Base-by-base conservation (phyloP, 768 basidiomycete genomes). In the Stropharia rugosoannulata region DNA sequence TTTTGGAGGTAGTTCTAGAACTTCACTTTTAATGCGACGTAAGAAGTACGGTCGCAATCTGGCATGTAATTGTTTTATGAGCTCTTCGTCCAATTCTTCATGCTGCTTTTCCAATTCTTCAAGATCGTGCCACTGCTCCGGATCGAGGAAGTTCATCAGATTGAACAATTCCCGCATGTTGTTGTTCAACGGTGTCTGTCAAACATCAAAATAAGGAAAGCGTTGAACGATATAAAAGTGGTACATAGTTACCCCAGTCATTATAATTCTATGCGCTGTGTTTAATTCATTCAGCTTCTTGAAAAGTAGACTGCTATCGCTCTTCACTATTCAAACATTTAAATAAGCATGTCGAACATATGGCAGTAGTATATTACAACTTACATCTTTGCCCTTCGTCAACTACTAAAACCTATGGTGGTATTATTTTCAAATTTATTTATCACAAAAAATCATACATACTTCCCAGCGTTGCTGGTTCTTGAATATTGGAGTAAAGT, bases 121-220 rank as follows among this genome's bases (percentile, higher is more conserved):
- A 18, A 98, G 74, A 66, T 98, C 84, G 5, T 72, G 67, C 92
- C 92, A 93, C 58, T 89, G 76, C 11, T 71, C 61, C 5, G 89
- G 84, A 66, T 95, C 92, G 15, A 98, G 81, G 75, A 98, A 98
- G 68, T 94, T 92, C 86, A 99, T 94, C 41, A 99, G 79, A 68
- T 95, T 98, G 78, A 98, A 96, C 22, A 99, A 72, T 71, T 99
- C 97, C 45, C 93, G 82, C 19, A 99, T 89, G 66, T 98, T 98
- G 75, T 98, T 98, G 71, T 98, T 98, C 55, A 98, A 70, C 0
- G 96, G 96, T 0, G 97, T 98, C 81, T 93, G 37, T 56, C 16
- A 38, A 38, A 16, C 25, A 3, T 38, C 56, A 15, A 62, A 59
- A 62, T 19, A 47, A 40, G 18, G 40, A 52, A 7, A 25, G 48